Percentiles rank a stretch among this genome's conserved stretches.
phyloP scores from a whole-genome alignment of 2,329 filamentous ascomycete genomes.

The Decorospora gaudefroyi region DNA sequence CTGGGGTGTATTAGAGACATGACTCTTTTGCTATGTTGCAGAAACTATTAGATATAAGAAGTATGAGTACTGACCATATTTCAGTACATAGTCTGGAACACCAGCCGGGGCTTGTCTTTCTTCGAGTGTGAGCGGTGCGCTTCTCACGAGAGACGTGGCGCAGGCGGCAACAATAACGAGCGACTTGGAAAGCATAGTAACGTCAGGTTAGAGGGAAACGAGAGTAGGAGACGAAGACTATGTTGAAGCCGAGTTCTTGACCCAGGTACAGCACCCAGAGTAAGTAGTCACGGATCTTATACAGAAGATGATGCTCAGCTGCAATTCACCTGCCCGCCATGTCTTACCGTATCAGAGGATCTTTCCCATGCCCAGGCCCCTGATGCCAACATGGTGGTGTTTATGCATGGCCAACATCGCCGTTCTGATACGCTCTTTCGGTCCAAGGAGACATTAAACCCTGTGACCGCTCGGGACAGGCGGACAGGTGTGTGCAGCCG shows the following conservation, averaged over 20 bases:
- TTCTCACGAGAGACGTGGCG: slow-evolving; percentile 19
- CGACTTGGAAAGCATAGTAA: slow-evolving; percentile 19
- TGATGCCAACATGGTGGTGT: not conserved
- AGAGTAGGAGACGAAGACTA: slow-evolving; percentile 1
- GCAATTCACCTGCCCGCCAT: not conserved
- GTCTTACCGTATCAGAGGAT: not conserved
- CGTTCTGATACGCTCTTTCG: not conserved
- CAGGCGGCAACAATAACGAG: slow-evolving; percentile 14
- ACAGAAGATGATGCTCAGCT: not conserved
- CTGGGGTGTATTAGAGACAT: slow-evolving; percentile 29
- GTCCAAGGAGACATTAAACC: no score
- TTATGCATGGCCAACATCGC: not conserved
- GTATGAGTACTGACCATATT: slow-evolving; percentile 41
- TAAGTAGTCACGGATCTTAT: slow-evolving; percentile 5
- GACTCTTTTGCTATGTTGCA: not conserved
- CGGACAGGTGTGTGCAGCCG: slow-evolving; percentile 1
- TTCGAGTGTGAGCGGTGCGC: slow-evolving; percentile 25
- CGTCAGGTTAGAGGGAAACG: slow-evolving; percentile 1
- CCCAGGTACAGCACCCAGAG: not conserved
- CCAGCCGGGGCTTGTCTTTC: slow-evolving; percentile 29
- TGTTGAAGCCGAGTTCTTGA: not conserved
- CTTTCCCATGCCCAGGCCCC: slow-evolving; percentile 5
- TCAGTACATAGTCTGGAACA: slow-evolving; percentile 47
- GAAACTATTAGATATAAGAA: not conserved
- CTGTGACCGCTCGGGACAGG: no score